A percentile compares a stretch with the other conserved stretches of the same genome.
Evolutionary conservation across 768 basidiomycete species (phyloP).

Genomic region (Psilocybe sp.): DNA sequence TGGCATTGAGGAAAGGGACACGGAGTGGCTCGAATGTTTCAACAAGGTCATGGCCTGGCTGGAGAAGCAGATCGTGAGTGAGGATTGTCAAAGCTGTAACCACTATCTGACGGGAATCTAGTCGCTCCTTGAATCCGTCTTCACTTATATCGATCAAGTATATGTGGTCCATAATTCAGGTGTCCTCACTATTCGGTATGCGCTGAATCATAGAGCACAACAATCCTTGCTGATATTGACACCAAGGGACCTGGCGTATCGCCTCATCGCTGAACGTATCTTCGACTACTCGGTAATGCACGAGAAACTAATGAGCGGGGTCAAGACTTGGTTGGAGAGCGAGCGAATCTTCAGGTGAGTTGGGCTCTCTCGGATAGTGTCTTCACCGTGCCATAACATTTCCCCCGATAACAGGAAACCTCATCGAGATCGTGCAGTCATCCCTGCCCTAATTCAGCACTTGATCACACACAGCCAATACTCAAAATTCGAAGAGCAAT

Average conservation of each 20-base stretch:
- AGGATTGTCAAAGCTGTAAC: neutral
- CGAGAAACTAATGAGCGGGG: neutral
- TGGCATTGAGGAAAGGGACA: slow-evolving; percentile 24
- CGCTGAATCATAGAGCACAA: neutral
- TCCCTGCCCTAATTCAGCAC: slow-evolving; percentile 53
- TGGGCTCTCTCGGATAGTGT: slow-evolving; percentile 38
- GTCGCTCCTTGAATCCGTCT: slow-evolving; percentile 57
- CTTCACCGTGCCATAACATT: slow-evolving; percentile 46
- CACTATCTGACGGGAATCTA: slow-evolving; percentile 18
- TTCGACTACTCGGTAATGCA: no score
- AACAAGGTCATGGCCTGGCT: slow-evolving; percentile 61
- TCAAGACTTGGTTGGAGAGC: slow-evolving; percentile 11
- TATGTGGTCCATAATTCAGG: slow-evolving; percentile 47
- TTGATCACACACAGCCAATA: slow-evolving; percentile 60
- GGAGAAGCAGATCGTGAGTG: slow-evolving; percentile 60
- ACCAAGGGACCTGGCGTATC: slow-evolving; percentile 58
- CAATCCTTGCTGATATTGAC: slow-evolving; percentile 11
- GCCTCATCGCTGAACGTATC: slow-evolving; percentile 32
- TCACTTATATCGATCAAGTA: slow-evolving; percentile 71
- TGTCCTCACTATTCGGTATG: slow-evolving; percentile 44
- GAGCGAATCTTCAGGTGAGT: slow-evolving; percentile 48
- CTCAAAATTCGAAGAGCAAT: slow-evolving; percentile 53
- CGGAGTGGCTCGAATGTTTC: slow-evolving; percentile 59
- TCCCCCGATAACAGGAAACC: slow-evolving; percentile 49
- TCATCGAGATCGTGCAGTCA: slow-evolving; percentile 35